Percentiles rank a stretch among this genome's conserved stretches.
Conservation (phyloP, 805 yeast species). For the Ogataea pilisensis region DNA sequence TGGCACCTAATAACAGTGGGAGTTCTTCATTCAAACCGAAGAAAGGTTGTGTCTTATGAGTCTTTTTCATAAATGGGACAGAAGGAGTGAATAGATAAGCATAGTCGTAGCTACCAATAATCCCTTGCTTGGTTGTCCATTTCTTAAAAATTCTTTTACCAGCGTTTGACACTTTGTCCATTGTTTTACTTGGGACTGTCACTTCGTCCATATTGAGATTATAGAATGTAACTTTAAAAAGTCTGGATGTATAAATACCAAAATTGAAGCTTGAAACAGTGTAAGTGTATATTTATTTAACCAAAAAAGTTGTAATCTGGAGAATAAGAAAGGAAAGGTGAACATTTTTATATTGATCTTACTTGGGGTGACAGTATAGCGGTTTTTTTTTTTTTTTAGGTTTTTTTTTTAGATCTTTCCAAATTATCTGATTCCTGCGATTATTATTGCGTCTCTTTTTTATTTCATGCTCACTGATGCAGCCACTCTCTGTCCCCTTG, state of each 20-base stretch:
- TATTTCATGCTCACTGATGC: too few species aligned
- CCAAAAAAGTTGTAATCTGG: neutral
- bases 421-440: too few species aligned
- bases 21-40: conserved; percentile 76
- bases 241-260: too few species aligned
- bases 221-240: too few species aligned
- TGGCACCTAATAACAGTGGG: conserved; percentile 73
- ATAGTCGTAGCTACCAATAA: conserved; percentile 86
- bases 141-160: conserved; percentile 16
- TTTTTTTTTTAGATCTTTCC: too few species aligned
- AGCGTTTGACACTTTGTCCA: conserved; percentile 2
- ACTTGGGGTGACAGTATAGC: too few species aligned
- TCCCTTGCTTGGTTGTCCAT: conserved; percentile 68
- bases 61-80: conserved; percentile 57
- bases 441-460: too few species aligned
- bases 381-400: too few species aligned
- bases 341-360: neutral
- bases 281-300: neutral
- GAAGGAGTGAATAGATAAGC: conserved; percentile 74
- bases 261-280: too few species aligned
- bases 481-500: too few species aligned
- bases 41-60: conserved; percentile 64
- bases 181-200: too few species aligned
- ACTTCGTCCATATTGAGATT: too few species aligned
- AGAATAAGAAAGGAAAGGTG: neutral